These are phyloP conservation scores for Arthrinium phaeospermum DNA, from an alignment of 2,329 filamentous ascomycete species.

Conservation along the genomic window DNA sequence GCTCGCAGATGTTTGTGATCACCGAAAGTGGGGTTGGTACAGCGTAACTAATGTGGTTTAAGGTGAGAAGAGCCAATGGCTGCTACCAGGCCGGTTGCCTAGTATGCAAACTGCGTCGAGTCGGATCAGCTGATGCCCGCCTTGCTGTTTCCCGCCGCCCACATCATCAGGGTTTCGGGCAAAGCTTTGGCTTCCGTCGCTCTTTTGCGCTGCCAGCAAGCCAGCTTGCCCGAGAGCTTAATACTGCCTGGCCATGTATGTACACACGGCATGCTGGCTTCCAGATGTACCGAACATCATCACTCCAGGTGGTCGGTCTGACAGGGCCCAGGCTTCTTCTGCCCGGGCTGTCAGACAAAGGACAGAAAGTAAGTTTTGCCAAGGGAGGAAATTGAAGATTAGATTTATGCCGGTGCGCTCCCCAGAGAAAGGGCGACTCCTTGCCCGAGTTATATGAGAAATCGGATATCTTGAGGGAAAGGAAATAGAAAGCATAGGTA, in stretches of 20 bases:
- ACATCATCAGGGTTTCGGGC: background rate
- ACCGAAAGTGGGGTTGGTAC: constrained; percentile 21
- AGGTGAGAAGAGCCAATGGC: constrained; percentile 21
- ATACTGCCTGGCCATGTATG: background rate
- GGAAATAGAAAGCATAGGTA: background rate
- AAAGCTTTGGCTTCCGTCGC: constrained; percentile 3
- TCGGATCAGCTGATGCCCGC: constrained; percentile 13
- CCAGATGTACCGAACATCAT: background rate
- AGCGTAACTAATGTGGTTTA: constrained; percentile 19
- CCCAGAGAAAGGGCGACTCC: background rate
- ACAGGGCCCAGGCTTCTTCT: background rate
- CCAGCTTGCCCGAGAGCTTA: background rate
- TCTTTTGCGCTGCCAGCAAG: background rate
- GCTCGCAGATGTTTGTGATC: constrained; percentile 19
- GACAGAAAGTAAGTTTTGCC: background rate
- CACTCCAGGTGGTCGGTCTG: background rate
- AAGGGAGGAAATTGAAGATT: constrained; percentile 11
- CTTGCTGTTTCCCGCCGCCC: constrained; percentile 13
- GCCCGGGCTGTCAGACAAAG: background rate
- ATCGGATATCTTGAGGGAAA: constrained; percentile 5
- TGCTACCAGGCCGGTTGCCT: background rate
- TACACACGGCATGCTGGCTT: background rate
- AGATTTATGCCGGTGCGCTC: constrained; percentile 11
- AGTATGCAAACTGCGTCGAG: constrained; percentile 7
- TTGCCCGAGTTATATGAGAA: constrained; percentile 4